A percentile compares a stretch with the other conserved stretches of the same genome.
Conservation (phyloP, 805 yeast species). For the Sugiyamaella floridensis region DNA sequence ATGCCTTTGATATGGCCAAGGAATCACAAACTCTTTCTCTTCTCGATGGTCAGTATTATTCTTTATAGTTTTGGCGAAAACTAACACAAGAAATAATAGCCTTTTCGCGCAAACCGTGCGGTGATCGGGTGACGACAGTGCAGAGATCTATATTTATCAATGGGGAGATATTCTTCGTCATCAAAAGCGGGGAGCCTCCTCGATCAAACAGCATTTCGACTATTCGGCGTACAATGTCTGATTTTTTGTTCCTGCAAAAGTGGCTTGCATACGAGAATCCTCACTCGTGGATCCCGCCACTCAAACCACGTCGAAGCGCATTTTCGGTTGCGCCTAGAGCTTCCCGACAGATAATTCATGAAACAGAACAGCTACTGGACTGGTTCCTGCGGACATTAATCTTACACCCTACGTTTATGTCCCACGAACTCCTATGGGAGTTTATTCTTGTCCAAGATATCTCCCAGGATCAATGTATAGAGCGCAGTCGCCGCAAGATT, state of each 20-base stretch:
- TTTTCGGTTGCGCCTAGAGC: constrained; percentile 27
- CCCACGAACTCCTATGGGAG: constrained; percentile 38
- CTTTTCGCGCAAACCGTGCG: constrained; percentile 4
- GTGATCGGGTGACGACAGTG: constrained; percentile 7
- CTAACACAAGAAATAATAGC: constrained; percentile 2
- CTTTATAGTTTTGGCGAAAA: background rate
- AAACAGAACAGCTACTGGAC: constrained; percentile 44
- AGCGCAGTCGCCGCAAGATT: constrained; percentile 22
- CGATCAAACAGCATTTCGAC: constrained; percentile 15
- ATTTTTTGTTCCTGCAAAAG: constrained; percentile 29
- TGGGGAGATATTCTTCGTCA: constrained; percentile 20
- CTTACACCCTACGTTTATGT: constrained; percentile 32
- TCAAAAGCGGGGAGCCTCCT: constrained; percentile 14
- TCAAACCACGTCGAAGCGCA: constrained; percentile 25
- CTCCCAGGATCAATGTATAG: constrained; percentile 20
- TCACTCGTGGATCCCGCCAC: constrained; percentile 33
- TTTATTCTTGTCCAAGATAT: constrained; percentile 29
- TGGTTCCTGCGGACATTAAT: constrained; percentile 40
- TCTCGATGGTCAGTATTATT: constrained; percentile 17
- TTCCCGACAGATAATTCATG: constrained; percentile 25
- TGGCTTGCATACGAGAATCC: constrained; percentile 32
- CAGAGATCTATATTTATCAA: constrained; percentile 14
- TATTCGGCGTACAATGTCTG: constrained; percentile 27
- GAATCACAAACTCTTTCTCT: constrained; percentile 21
- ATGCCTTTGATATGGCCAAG: constrained; percentile 31